Conservation (phyloP, 306 rosid species). For the Psophocarpus tetragonolobus region DNA sequence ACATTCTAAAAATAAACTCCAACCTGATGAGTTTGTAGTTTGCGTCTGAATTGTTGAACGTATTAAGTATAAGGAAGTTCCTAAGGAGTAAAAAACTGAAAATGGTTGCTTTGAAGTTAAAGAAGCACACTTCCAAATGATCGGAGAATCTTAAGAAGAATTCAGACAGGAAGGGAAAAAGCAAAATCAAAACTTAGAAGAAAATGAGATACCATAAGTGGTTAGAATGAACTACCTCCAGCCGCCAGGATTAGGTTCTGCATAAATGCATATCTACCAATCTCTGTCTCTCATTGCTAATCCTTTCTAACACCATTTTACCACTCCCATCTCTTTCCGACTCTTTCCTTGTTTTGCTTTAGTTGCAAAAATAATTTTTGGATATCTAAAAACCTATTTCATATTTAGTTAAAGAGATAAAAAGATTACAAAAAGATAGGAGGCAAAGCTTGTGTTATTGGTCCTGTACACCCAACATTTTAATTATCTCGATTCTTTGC, state of each 20-base stretch:
- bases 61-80: not conserved
- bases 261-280: conserved; percentile 3
- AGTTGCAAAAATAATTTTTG: no score
- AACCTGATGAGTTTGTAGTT: not conserved
- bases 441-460: not conserved
- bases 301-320: not conserved
- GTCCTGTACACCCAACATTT: conserved; percentile 21
- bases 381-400: no score
- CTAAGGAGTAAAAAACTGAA: not conserved
- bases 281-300: conserved; percentile 8
- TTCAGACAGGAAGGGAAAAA: not conserved
- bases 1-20: not conserved
- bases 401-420: no score
- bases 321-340: not conserved
- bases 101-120: not conserved
- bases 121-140: not conserved
- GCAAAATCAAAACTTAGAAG: not conserved
- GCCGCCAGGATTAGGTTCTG: not conserved
- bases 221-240: not conserved
- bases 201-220: not conserved
- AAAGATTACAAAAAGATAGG: not conserved
- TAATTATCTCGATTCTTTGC: conserved; percentile 10
- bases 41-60: not conserved
- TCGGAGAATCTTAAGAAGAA: not conserved
- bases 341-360: not conserved